Base-by-base conservation (phyloP, 129 eudicot species). In the Flaveria robusta region DNA sequence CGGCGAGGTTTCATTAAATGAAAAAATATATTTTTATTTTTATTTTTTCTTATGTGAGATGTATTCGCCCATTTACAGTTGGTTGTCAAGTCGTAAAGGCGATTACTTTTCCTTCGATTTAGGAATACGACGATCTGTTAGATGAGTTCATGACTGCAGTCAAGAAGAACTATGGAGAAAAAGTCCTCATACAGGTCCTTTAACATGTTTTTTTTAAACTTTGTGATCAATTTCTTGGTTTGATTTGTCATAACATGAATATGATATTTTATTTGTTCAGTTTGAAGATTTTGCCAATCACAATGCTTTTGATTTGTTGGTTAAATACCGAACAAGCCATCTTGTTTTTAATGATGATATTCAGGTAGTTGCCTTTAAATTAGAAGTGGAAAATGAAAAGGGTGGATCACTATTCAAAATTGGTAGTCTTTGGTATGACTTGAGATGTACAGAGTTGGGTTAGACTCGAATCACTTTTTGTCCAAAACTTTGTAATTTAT, bases 281-380 rank as follows among this genome's bases (percentile, higher is more conserved):
- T 93, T 93, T 87, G 97, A 93, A 86, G 98, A 93, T 86, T 92
- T 93, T 82, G 98, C 97, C 68, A 93, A 93, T 92, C 98, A 93
- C 82, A 93, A 93, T 42, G 98, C 98, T 19, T 94, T 94, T 73
- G 96, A 94, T 45, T 84, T 94, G 81, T 91, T 94, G 81, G 70
- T 80, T 24, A 94, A 76, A 81, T 94, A 91, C 83, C 88, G 98
- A 66, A 78, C 88, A 54, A 78, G 90, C 70, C 97, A 94, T 82
- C 98, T 94, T 41, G 98, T 94, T 59, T 94, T 91, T 74, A 94
- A 91, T 60, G 97, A 94, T 86, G 98, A 94, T 77, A 94, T 94
- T 67, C 98, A 94, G 97, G 98, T 94, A 81, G 63, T 19, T 19
- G 19, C 39, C 63, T 34, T 55, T 67, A 29, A 60, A 43, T 18